Conservation (phyloP, 2,329 filamentous ascomycete genomes). For the Sporothrix schenckii region DNA sequence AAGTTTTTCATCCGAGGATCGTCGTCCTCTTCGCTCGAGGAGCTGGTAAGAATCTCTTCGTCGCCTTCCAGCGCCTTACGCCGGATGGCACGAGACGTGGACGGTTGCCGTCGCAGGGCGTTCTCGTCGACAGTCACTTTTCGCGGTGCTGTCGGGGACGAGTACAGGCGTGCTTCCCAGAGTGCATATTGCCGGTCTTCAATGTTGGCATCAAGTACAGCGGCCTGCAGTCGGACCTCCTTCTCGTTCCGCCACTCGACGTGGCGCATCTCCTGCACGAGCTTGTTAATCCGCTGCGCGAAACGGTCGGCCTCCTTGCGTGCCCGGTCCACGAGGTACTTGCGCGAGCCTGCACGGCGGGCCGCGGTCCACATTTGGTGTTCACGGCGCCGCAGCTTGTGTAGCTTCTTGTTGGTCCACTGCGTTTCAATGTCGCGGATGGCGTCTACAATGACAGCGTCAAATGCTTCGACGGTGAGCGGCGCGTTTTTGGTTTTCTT, state of each 20-base stretch:
- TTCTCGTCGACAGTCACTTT: constrained; percentile 22
- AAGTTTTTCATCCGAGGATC: constrained; percentile 54
- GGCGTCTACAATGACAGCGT: constrained; percentile 56
- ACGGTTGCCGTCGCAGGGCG: neutral
- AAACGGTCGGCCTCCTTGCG: constrained; percentile 49
- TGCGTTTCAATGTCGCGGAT: constrained; percentile 56
- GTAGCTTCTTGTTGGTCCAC: constrained; percentile 64
- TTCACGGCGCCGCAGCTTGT: constrained; percentile 59
- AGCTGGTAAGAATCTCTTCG: constrained; percentile 57
- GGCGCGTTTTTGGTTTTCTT: constrained; percentile 43
- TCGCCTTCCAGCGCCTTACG: constrained; percentile 42
- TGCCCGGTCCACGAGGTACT: constrained; percentile 50
- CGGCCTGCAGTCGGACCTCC: constrained; percentile 59
- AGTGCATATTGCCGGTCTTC: constrained; percentile 58
- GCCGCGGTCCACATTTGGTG: constrained; percentile 64
- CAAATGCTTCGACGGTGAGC: constrained; percentile 50
- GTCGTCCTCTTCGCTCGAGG: constrained; percentile 50
- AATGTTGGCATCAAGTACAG: constrained; percentile 66
- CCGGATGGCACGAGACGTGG: neutral
- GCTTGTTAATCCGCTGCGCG: constrained; percentile 57
- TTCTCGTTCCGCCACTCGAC: constrained; percentile 56
- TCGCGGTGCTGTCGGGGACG: constrained; percentile 44
- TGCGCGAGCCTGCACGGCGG: constrained; percentile 49
- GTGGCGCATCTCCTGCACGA: constrained; percentile 55
- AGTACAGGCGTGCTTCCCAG: constrained; percentile 50